Percentiles rank a stretch among this genome's conserved stretches.
phyloP scores from a whole-genome alignment of 768 basidiomycete genomes.

The Lepiota venenata region DNA sequence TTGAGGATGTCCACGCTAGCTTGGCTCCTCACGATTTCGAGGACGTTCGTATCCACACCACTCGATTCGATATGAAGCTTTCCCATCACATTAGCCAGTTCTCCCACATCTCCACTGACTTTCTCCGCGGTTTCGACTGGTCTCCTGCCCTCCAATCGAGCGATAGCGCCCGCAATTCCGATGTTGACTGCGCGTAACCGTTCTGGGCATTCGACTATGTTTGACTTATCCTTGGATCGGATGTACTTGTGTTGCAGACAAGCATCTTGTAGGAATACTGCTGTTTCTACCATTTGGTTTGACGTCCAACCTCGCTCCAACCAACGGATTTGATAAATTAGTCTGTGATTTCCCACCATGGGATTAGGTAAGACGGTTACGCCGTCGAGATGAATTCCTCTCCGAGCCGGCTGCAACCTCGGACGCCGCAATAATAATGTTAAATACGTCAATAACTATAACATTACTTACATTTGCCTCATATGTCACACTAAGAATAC shows the following conservation, averaged over 20 bases:
- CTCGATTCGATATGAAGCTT: conserved; percentile 19
- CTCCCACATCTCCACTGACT: conserved; percentile 3
- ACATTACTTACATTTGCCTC: no score
- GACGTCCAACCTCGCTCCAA: no score
- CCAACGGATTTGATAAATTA: no score
- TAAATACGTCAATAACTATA: no score
- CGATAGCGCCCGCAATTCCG: conserved; percentile 77
- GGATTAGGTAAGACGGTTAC: no score
- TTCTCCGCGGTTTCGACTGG: conserved; percentile 1
- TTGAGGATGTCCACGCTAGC: conserved; percentile 53
- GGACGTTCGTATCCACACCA: conserved; percentile 18
- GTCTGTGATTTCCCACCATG: no score
- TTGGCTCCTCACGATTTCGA: conserved; percentile 50
- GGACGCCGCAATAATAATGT: no score
- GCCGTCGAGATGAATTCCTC: no score
- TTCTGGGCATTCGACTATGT: conserved; percentile 89
- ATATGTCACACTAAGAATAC: no score
- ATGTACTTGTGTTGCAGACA: conserved; percentile 78
- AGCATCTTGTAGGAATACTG: conserved; percentile 62
- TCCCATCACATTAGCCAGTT: conserved; percentile 24
- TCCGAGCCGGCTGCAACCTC: no score
- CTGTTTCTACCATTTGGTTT: conserved; percentile 12
- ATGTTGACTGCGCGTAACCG: conserved; percentile 80
- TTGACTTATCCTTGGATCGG: conserved; percentile 67
- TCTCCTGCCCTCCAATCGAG: conserved; percentile 52